Evolutionary conservation across 495 filamentous ascomycete species (phyloP).

Genomic region (Penicillium salamii): DNA sequence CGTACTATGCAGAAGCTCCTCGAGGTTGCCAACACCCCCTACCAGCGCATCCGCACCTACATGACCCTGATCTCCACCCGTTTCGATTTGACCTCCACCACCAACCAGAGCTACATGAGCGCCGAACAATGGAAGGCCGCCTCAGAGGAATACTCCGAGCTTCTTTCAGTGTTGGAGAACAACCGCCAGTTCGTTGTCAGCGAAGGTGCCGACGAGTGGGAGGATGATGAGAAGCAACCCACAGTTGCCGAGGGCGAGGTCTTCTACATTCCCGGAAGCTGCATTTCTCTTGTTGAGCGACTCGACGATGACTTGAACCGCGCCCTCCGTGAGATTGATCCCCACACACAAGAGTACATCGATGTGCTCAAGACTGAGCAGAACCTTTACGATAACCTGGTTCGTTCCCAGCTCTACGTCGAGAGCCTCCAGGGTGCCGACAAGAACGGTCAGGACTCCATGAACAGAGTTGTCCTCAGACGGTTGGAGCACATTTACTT

Average conservation of each 20-base stretch:
- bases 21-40: constrained; percentile 83
- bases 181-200: constrained; percentile 77
- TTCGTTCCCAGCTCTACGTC: constrained; percentile 81
- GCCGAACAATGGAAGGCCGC: constrained; percentile 96
- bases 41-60: constrained; percentile 92
- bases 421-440: constrained; percentile 71
- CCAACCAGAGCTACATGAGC: constrained; percentile 78
- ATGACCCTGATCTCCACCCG: constrained; percentile 89
- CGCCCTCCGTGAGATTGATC: constrained; percentile 93
- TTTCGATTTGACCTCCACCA: constrained; percentile 86
- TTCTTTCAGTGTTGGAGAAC: constrained; percentile 76
- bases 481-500: constrained; percentile 97
- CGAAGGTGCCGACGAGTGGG: constrained; percentile 95
- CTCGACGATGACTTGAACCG: constrained; percentile 97
- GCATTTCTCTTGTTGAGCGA: constrained; percentile 92
- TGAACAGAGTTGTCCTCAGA: constrained; percentile 90
- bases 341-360: constrained; percentile 98
- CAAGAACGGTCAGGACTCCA: constrained; percentile 74
- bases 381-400: constrained; percentile 86
- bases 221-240: constrained; percentile 94
- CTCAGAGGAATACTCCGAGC: constrained; percentile 73
- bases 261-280: constrained; percentile 85
- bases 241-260: constrained; percentile 66
- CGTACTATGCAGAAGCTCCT: constrained; percentile 93
- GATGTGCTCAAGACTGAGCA: constrained; percentile 89